phyloP scores from a whole-genome alignment of 2,329 filamentous ascomycete genomes.

The Trichoderma lentiforme region DNA sequence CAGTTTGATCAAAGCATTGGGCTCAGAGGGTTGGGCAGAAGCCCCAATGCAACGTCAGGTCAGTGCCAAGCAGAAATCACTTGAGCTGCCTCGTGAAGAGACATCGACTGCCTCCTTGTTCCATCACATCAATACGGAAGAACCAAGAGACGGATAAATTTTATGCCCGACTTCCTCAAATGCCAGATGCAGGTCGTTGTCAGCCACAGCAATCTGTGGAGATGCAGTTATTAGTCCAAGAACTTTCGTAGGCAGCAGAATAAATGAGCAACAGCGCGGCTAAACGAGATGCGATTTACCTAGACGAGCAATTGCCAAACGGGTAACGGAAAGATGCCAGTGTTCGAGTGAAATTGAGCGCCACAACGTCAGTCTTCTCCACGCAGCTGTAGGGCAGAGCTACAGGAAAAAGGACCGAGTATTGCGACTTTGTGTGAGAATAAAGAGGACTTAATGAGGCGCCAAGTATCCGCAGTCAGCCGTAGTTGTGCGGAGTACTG shows the following conservation, averaged over 20 bases:
- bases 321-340: background rate
- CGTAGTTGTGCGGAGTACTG: background rate
- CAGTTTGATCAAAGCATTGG: background rate
- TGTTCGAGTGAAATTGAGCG: background rate
- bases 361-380: conserved; percentile 7
- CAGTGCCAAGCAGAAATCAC: background rate
- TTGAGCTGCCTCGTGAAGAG: background rate
- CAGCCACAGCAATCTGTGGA: background rate
- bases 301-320: background rate
- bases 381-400: conserved; percentile 13
- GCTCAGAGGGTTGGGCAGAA: background rate
- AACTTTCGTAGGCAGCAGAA: background rate
- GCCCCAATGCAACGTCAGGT: background rate
- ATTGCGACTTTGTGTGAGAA: background rate
- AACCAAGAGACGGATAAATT: conserved; percentile 1
- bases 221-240: background rate
- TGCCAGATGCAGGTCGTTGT: background rate
- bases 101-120: background rate
- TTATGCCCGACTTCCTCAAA: background rate
- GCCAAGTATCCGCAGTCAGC: conserved; percentile 18
- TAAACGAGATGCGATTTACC: background rate
- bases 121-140: background rate
- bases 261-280: background rate
- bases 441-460: background rate
- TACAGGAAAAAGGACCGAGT: background rate